phyloP scores from a whole-genome alignment of 2,329 filamentous ascomycete species.

The Endothia cerciana region DNA sequence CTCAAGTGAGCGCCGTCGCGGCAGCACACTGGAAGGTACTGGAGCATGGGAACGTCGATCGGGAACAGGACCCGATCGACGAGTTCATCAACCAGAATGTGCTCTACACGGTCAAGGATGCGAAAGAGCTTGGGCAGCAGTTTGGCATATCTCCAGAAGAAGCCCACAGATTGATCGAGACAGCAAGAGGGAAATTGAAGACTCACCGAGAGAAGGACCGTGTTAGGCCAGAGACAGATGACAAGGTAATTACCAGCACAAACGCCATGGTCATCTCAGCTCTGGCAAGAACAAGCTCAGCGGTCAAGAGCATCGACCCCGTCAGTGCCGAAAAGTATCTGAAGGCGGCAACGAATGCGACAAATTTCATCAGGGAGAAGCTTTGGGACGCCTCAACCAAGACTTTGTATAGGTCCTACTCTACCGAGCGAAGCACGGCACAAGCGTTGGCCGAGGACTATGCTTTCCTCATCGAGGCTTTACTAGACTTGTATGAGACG shows the following conservation, averaged over 20 bases:
- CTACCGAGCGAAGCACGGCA: slow-evolving; percentile 65
- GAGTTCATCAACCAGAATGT: slow-evolving; percentile 96
- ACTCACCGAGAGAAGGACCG: slow-evolving; percentile 75
- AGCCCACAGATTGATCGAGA: slow-evolving; percentile 67
- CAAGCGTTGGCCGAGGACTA: slow-evolving; percentile 92
- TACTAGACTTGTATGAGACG: slow-evolving; percentile 82
- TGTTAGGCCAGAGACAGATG: slow-evolving; percentile 77
- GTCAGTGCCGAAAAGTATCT: slow-evolving; percentile 65
- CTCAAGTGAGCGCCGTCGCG: slow-evolving; percentile 70
- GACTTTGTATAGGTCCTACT: slow-evolving; percentile 75
- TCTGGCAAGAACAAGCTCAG: slow-evolving; percentile 74
- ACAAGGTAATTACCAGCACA: slow-evolving; percentile 85
- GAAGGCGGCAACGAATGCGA: slow-evolving; percentile 67
- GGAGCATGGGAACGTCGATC: slow-evolving; percentile 82
- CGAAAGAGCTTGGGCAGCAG: slow-evolving; percentile 71
- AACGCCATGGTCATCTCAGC: slow-evolving; percentile 88
- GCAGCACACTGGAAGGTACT: slow-evolving; percentile 84
- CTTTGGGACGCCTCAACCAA: slow-evolving; percentile 70
- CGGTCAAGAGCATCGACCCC: slow-evolving; percentile 64
- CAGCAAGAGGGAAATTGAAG: slow-evolving; percentile 69
- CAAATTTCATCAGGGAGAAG: slow-evolving; percentile 70
- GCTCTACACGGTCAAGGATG: slow-evolving; percentile 70
- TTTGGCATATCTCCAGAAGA: slow-evolving; percentile 74
- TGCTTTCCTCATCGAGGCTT: slow-evolving; percentile 80
- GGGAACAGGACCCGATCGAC: slow-evolving; percentile 84